Base-by-base conservation (phyloP, 192 early-diverging fungal genomes). In the Backusella sp. region DNA sequence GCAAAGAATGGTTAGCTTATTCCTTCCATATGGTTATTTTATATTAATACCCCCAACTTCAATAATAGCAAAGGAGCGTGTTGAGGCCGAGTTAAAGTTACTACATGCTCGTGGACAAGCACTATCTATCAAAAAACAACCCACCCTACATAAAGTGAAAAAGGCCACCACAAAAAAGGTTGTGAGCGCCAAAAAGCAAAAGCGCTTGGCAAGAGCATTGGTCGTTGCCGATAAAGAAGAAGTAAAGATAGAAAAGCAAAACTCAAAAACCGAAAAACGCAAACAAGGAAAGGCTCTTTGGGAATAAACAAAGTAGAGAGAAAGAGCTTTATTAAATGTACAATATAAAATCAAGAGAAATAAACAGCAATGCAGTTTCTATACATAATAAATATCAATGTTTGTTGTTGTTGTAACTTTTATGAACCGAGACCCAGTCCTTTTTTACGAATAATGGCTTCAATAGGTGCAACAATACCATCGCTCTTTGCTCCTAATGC, bases 391-490 rank as follows among this genome's bases (percentile, higher is more conserved):
- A 67, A 28, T 30, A 17, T 44, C 15, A 17, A 14, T 44, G 17
- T 44, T 44, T 44, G 42, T 17, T 44, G 12, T 44, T 44, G 4
- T 44, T 44, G 12, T 44, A 7, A 7, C 15, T 62, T 73, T 75
- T 74, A 78, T 49, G 80, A 72, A 21, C 86, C 86, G 39, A 88
- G 80, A 66, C 86, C 86, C 46, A 74, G 46, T 26, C 77, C 66
- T 56, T 86, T 86, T 32, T 74, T 77, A 19, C 86, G 84, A 32
- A 88, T 77, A n/a, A 88, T 62, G 1, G 86, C 86, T 53, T 88
- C 83, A 66, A 88, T 86, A n/a, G 86, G 86, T 34, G 76, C 80
- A 0, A 82, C 82, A 68, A 88, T 88, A 36, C 86, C 86, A 9
- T 76, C 79, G 14, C 81, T 80, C n/a, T 76, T 73, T 14, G 81